Percentiles rank a stretch among this genome's conserved stretches.
Conservation (phyloP, 305 asterid species). For the Solanum hybrid region DNA sequence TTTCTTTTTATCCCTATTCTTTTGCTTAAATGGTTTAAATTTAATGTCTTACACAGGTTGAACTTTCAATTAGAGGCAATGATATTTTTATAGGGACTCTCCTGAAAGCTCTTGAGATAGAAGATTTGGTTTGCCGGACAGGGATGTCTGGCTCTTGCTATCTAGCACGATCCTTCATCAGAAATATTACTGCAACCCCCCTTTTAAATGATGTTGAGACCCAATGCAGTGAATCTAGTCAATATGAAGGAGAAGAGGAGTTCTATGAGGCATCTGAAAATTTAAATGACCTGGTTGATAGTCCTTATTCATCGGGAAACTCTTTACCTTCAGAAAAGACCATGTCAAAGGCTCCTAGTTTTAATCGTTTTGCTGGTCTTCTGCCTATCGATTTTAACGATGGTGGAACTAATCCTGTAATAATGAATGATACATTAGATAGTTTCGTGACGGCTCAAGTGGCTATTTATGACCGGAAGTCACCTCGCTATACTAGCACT, state of each 20-base stretch:
- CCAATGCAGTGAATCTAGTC: constrained; percentile 33
- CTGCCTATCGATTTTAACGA: constrained; percentile 48
- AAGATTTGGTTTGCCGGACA: constrained; percentile 55
- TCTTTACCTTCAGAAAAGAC: constrained; percentile 22
- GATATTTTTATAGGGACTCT: constrained; percentile 85
- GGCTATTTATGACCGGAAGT: constrained; percentile 60
- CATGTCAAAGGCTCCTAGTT: constrained; percentile 52
- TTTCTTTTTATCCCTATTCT: constrained; percentile 3
- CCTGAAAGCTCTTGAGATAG: constrained; percentile 81
- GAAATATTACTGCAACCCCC: constrained; percentile 49
- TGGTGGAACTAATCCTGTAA: constrained; percentile 40
- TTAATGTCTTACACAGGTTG: constrained; percentile 52
- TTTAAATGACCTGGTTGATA: constrained; percentile 58
- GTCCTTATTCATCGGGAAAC: constrained; percentile 33
- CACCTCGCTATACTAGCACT: constrained; percentile 50
- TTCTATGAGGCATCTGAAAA: constrained; percentile 85
- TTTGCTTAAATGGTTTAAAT: constrained; percentile 12
- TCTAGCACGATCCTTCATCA: constrained; percentile 78
- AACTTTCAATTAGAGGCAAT: constrained; percentile 60
- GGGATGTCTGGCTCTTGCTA: constrained; percentile 44
- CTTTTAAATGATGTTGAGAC: constrained; percentile 25
- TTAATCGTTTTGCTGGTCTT: constrained; percentile 60
- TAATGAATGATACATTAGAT: constrained; percentile 44
- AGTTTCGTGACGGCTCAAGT: constrained; percentile 96
- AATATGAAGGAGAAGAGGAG: constrained; percentile 75